These are phyloP conservation scores for Diddensiella santjacobensis DNA, from an alignment of 805 yeast species.

Conservation along the genomic window DNA sequence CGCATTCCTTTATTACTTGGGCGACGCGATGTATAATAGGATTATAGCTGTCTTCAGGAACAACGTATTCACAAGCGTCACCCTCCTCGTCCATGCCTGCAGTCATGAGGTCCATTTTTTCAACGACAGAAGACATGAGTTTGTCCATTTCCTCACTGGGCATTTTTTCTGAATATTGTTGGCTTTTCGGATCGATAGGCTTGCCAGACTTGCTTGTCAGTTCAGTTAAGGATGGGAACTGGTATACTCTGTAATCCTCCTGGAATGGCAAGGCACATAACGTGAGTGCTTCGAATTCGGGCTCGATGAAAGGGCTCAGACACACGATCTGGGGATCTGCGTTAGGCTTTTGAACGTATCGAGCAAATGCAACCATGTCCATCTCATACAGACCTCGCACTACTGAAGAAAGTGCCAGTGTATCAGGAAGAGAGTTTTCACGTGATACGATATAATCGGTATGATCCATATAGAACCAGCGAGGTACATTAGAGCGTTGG, in stretches of 20 bases:
- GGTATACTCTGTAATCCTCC: conserved; percentile 56
- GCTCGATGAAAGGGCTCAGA: conserved; percentile 46
- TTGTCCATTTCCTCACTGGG: conserved; percentile 40
- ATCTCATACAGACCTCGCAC: conserved; percentile 50
- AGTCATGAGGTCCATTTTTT: conserved; percentile 42
- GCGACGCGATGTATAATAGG: conserved; percentile 26
- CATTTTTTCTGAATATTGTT: conserved; percentile 20
- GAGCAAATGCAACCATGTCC: conserved; percentile 52
- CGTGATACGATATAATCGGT: conserved; percentile 51
- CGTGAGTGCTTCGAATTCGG: conserved; percentile 35
- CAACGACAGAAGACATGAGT: conserved; percentile 44
- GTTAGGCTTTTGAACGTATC: conserved; percentile 50
- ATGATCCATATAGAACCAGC: conserved; percentile 58
- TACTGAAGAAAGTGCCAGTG: conserved; percentile 43
- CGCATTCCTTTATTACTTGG: conserved; percentile 30
- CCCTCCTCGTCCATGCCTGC: conserved; percentile 18
- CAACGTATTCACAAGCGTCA: conserved; percentile 25
- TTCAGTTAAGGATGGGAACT: conserved; percentile 50
- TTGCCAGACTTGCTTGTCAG: conserved; percentile 35
- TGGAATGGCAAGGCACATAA: conserved; percentile 61
- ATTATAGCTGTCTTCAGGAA: conserved; percentile 30
- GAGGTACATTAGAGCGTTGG: conserved; percentile 45
- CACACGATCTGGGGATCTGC: conserved; percentile 41
- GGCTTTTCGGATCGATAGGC: conserved; percentile 23
- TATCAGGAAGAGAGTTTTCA: conserved; percentile 37